Evolutionary conservation across 2,329 filamentous ascomycete genomes (phyloP).

Genomic region (Paecilomyces niveus): DNA sequence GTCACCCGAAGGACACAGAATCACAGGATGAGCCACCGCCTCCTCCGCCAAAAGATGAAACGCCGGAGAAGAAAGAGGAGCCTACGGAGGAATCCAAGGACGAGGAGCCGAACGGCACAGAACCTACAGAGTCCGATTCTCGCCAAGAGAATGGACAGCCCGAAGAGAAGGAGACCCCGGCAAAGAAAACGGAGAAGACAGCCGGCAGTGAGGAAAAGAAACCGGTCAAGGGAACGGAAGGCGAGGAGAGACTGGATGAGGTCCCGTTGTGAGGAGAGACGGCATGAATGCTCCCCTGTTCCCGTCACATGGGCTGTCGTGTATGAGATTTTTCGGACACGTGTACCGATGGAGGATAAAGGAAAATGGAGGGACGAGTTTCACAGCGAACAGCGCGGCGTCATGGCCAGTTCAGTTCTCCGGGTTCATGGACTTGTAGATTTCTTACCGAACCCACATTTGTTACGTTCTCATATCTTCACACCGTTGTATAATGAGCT

Average conservation of each 20-base stretch:
- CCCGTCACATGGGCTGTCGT: not conserved
- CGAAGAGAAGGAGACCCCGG: not conserved
- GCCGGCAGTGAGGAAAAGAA: conserved; percentile 12
- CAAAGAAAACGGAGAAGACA: not conserved
- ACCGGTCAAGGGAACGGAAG: conserved; percentile 23
- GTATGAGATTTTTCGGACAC: not conserved
- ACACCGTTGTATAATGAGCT: not conserved
- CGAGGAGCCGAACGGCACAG: not conserved
- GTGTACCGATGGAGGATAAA: not conserved
- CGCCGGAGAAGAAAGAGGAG: conserved; percentile 14
- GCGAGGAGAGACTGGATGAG: conserved; percentile 28
- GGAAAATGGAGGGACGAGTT: not conserved
- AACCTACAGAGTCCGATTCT: not conserved
- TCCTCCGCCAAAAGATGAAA: conserved; percentile 14
- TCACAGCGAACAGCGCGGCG: not conserved
- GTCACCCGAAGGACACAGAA: conserved; percentile 16
- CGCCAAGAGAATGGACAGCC: not conserved
- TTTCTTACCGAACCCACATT: not conserved
- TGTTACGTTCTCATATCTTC: not conserved
- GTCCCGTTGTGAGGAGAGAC: conserved; percentile 13
- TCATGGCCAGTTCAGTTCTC: not conserved
- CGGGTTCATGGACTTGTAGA: not conserved
- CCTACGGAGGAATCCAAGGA: not conserved
- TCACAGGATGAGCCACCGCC: conserved; percentile 16
- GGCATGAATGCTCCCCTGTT: not conserved